Conservation (phyloP, 2,329 filamentous ascomycete species). For the Beauveria caledonica region DNA sequence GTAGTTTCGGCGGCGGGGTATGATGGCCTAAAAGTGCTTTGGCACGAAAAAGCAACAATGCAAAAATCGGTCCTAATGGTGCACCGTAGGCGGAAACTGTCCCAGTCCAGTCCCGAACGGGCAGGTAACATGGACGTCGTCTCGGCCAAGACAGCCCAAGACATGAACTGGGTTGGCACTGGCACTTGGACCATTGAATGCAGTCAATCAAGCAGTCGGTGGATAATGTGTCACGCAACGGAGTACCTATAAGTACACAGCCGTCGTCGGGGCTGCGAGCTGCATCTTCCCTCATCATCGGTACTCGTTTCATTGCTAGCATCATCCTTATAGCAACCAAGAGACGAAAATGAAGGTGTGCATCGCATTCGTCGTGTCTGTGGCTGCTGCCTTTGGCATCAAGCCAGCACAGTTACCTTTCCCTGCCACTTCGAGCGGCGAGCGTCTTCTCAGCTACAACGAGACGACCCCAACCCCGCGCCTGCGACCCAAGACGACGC, state of each 20-base stretch:
- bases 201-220: background rate
- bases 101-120: background rate
- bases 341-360: background rate
- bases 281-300: background rate
- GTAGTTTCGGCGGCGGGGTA: too few relatives aligned
- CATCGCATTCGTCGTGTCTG: background rate
- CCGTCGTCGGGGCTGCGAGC: background rate
- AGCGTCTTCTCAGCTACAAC: constrained; percentile 51
- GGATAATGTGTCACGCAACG: background rate
- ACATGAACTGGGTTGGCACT: too few relatives aligned
- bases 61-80: too few relatives aligned
- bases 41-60: too few relatives aligned
- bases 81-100: background rate
- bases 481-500: constrained; percentile 38
- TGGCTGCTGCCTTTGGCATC: background rate
- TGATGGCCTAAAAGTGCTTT: too few relatives aligned
- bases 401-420: background rate
- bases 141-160: background rate
- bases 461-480: constrained; percentile 42
- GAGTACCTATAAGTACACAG: background rate
- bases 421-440: constrained; percentile 43
- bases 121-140: background rate
- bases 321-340: too few relatives aligned
- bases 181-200: background rate
- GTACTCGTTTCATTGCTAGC: too few relatives aligned